Evolutionary conservation across 2,329 filamentous ascomycete species (phyloP).

Genomic region (Phialocephala sp.): DNA sequence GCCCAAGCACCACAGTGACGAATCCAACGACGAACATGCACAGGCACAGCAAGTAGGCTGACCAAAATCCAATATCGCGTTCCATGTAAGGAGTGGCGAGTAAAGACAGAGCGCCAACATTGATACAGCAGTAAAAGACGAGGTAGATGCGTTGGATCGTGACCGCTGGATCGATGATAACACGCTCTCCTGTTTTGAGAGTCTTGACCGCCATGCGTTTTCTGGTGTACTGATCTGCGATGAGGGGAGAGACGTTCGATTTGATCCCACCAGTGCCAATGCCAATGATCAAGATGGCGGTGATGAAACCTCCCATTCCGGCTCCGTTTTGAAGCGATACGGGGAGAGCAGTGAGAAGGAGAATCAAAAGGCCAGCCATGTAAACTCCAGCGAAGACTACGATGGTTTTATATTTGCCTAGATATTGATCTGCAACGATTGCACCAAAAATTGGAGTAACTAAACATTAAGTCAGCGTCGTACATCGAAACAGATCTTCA

Average conservation of each 20-base stretch:
- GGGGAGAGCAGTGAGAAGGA: constrained; percentile 59
- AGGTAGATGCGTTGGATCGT: constrained; percentile 55
- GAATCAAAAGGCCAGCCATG: constrained; percentile 59
- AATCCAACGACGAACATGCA: constrained; percentile 62
- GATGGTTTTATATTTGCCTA: constrained; percentile 68
- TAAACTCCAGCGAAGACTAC: constrained; percentile 52
- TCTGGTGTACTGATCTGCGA: constrained; percentile 61
- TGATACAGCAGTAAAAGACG: constrained; percentile 71
- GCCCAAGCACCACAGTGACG: constrained; percentile 54
- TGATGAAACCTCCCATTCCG: constrained; percentile 57
- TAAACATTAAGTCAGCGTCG: background rate
- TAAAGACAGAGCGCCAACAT: constrained; percentile 62
- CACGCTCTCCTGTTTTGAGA: constrained; percentile 58
- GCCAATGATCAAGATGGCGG: constrained; percentile 54
- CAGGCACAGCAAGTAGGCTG: constrained; percentile 51
- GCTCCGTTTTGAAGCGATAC: constrained; percentile 49
- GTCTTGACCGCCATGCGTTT: constrained; percentile 51
- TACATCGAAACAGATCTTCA: background rate
- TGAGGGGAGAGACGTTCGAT: constrained; percentile 68
- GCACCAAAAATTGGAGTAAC: constrained; percentile 48
- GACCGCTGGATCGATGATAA: constrained; percentile 64
- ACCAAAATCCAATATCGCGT: constrained; percentile 55
- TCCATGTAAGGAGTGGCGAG: constrained; percentile 49
- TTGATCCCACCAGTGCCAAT: constrained; percentile 62
- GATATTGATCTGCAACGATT: constrained; percentile 59